phyloP scores from a whole-genome alignment of 257 asterid species.

The Solanum paucissectum region DNA sequence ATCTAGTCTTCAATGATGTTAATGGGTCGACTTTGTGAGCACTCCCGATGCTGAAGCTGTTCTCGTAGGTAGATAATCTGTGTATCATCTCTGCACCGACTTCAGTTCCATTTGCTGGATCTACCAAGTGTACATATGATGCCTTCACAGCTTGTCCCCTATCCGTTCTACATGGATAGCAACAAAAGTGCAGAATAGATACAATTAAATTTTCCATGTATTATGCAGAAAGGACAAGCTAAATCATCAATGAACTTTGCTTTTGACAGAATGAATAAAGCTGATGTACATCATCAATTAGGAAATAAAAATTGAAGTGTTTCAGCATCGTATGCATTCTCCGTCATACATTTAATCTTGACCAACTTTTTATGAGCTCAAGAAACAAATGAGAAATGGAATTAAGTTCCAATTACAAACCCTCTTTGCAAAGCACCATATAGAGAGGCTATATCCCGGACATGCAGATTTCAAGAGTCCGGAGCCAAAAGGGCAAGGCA shows the following conservation, averaged over 20 bases:
- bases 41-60: constrained; percentile 71
- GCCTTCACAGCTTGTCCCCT: constrained; percentile 78
- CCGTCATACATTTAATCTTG: background rate
- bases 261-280: background rate
- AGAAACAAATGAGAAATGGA: background rate
- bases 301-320: background rate
- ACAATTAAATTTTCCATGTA: background rate
- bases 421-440: background rate
- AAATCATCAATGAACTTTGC: background rate
- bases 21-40: constrained; percentile 41
- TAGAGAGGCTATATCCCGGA: background rate
- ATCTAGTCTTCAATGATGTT: constrained; percentile 58
- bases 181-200: background rate
- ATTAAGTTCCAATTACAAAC: background rate
- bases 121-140: constrained; percentile 51
- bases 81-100: constrained; percentile 81
- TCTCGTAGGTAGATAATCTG: constrained; percentile 46
- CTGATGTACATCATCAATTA: background rate
- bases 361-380: background rate
- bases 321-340: background rate
- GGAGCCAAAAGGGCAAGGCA: background rate
- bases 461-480: background rate
- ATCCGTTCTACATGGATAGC: constrained; percentile 38
- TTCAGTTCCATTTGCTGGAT: constrained; percentile 50
- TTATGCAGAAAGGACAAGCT: background rate